Evolutionary conservation across 257 asterid genomes (phyloP), one percentile per base, ranked within the genome.

Genomic region (Verbascum thapsus): DNA sequence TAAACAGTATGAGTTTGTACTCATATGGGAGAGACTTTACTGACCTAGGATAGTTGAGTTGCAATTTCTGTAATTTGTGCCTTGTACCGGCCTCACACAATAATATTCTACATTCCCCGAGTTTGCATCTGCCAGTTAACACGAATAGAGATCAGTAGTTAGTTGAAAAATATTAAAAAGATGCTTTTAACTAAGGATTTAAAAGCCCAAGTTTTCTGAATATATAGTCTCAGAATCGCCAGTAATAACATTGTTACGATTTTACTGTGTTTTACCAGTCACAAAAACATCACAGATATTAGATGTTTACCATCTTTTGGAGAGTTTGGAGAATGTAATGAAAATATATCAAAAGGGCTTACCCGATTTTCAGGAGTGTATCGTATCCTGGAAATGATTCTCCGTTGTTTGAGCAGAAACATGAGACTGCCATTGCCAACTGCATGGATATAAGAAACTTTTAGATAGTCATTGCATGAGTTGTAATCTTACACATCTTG

Each of bases 31-130:
- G n/a, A n/a, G n/a, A n/a, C n/a, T n/a, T n/a, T n/a, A n/a, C n/a
- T n/a, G n/a, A n/a, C n/a, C n/a, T n/a, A n/a, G n/a, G n/a, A n/a
- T n/a, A n/a, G n/a, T n/a, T n/a, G n/a, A n/a, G n/a, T 75, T 92
- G 99, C 82, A 92, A 64, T 61, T 92, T 92, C 84, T 92, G 99
- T 85, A 89, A 67, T 76, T 79, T 92, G 80, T 92, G 99, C 41
- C 80, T 81, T 11, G 72, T 70, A 38, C 94, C 94, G 18, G 87
- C 72, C 80, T 92, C 97, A 55, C 95, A 85, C 75, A 92, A 58
- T 61, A 92, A 26, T 50, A 89, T 71, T 74, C 97, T 83, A 77
- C 91, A 87, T 65, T 87, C 96, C n/a, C 99, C 99, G 11, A 92
- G 99, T 79, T 87, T 89, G 86, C 99, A 85, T 59, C 99, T 92